phyloP scores from a whole-genome alignment of 371 early-diverging fungal genomes.

The Chytridium lagenaria region DNA sequence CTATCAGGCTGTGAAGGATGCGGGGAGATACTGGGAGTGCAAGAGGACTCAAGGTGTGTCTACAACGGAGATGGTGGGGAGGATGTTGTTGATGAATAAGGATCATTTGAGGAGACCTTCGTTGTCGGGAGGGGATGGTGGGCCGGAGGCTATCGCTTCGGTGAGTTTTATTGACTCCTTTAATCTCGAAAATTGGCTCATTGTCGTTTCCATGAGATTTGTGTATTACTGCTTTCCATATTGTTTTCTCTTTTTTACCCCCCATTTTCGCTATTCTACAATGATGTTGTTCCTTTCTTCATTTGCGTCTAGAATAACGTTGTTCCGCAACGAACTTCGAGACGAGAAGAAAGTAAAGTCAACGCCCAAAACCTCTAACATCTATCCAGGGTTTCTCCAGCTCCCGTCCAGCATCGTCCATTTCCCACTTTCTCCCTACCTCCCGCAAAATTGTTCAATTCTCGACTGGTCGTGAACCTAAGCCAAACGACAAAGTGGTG shows the following conservation, averaged over 20 bases:
- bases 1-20: constrained; percentile 92
- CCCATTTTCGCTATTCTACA: too few species aligned
- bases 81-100: constrained; percentile 92
- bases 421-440: constrained; percentile 88
- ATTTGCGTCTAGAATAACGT: too few species aligned
- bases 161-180: not conserved
- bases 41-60: constrained; percentile 93
- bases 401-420: constrained; percentile 47
- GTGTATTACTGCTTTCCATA: too few species aligned
- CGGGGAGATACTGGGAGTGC: constrained; percentile 92
- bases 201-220: too few species aligned
- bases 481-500: constrained; percentile 68
- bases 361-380: too few species aligned
- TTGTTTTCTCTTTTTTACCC: too few species aligned
- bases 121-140: not conserved
- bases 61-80: constrained; percentile 94
- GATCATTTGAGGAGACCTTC: constrained; percentile 64
- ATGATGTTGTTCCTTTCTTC: too few species aligned
- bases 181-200: not conserved
- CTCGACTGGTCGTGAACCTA: constrained; percentile 80
- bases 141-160: not conserved
- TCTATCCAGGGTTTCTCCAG: constrained; percentile 13
- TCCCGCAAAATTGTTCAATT: constrained; percentile 87
- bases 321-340: too few species aligned
- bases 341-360: too few species aligned